These are phyloP conservation scores for Sugiyamaella pinicola DNA, from an alignment of 1,139 yeast genomes.

Conservation along the genomic window DNA sequence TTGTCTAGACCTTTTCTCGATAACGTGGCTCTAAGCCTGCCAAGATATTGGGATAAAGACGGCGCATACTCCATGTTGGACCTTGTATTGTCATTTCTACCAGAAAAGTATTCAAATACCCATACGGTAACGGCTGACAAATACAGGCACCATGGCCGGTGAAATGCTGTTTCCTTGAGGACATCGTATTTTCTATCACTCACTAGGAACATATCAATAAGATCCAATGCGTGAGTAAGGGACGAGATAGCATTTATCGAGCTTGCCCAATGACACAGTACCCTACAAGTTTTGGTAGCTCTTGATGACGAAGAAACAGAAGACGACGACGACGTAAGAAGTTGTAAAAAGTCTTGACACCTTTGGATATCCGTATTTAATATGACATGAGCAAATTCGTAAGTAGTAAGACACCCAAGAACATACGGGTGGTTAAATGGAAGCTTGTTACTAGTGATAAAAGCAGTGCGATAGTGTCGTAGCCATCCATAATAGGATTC, in stretches of 20 bases:
- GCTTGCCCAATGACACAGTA: slow-evolving; percentile 19
- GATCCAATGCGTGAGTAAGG: slow-evolving; percentile 33
- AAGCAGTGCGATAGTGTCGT: slow-evolving; percentile 32
- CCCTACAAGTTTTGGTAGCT: slow-evolving; percentile 7
- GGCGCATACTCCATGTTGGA: not conserved
- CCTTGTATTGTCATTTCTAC: slow-evolving; percentile 5
- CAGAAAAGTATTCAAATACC: slow-evolving; percentile 27
- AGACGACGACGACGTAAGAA: slow-evolving; percentile 19
- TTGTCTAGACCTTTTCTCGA: slow-evolving; percentile 22
- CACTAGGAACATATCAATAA: slow-evolving; percentile 34
- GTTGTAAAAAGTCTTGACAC: slow-evolving; percentile 25
- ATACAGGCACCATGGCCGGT: slow-evolving; percentile 35
- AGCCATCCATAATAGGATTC: slow-evolving; percentile 35
- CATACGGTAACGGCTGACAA: slow-evolving; percentile 33
- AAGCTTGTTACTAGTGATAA: slow-evolving; percentile 31
- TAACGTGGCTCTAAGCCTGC: slow-evolving; percentile 26
- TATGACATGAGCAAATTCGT: slow-evolving; percentile 35
- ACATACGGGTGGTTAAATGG: slow-evolving; percentile 35
- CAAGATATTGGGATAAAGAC: slow-evolving; percentile 25
- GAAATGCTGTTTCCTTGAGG: slow-evolving; percentile 34
- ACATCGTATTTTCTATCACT: slow-evolving; percentile 33
- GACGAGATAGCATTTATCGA: slow-evolving; percentile 26
- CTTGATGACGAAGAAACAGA: slow-evolving; percentile 10
- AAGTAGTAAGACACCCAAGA: slow-evolving; percentile 35
- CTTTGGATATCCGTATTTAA: slow-evolving; percentile 29